A percentile compares a stretch with the other conserved stretches of the same genome.
Evolutionary conservation across 1,139 yeast genomes (phyloP).

Genomic region (Geotrichum reessii): DNA sequence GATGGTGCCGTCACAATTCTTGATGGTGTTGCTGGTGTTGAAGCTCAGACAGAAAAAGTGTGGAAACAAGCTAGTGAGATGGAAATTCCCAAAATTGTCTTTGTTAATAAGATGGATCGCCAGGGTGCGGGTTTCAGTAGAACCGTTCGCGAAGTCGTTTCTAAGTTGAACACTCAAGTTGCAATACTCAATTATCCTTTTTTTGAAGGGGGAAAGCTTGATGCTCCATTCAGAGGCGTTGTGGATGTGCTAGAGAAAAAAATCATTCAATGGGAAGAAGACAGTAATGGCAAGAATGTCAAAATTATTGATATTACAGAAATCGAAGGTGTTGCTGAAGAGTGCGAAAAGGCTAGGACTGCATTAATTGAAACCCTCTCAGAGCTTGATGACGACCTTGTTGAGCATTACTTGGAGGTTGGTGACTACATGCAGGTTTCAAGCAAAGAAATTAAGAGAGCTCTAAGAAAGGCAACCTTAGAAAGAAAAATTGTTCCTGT

Average conservation of each 20-base stretch:
- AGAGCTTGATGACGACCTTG: slow-evolving; percentile 69
- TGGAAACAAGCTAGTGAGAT: slow-evolving; percentile 80
- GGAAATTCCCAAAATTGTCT: slow-evolving; percentile 67
- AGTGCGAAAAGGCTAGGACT: slow-evolving; percentile 56
- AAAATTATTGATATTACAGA: slow-evolving; percentile 43
- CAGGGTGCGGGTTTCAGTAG: slow-evolving; percentile 92
- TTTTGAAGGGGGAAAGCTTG: slow-evolving; percentile 42
- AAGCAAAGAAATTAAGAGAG: slow-evolving; percentile 43
- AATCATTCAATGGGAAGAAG: slow-evolving; percentile 55
- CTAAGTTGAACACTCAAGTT: slow-evolving; percentile 67
- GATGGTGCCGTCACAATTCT: slow-evolving; percentile 91
- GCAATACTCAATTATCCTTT: slow-evolving; percentile 76
- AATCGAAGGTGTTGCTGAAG: slow-evolving; percentile 38
- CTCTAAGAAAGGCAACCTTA: slow-evolving; percentile 62
- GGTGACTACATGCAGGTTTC: slow-evolving; percentile 60
- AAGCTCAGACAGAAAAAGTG: slow-evolving; percentile 95
- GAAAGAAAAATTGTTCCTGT: slow-evolving; percentile 63
- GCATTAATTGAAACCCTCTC: slow-evolving; percentile 79
- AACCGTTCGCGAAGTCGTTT: slow-evolving; percentile 79
- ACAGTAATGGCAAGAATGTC: slow-evolving; percentile 53
- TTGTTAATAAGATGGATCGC: slow-evolving; percentile 92
- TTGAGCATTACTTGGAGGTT: slow-evolving; percentile 59
- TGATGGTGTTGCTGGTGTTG: slow-evolving; percentile 97
- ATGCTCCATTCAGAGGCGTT: slow-evolving; percentile 64
- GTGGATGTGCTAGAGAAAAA: slow-evolving; percentile 71